Base-by-base conservation (phyloP, 768 basidiomycete species). In the Termitomyces heimii region DNA sequence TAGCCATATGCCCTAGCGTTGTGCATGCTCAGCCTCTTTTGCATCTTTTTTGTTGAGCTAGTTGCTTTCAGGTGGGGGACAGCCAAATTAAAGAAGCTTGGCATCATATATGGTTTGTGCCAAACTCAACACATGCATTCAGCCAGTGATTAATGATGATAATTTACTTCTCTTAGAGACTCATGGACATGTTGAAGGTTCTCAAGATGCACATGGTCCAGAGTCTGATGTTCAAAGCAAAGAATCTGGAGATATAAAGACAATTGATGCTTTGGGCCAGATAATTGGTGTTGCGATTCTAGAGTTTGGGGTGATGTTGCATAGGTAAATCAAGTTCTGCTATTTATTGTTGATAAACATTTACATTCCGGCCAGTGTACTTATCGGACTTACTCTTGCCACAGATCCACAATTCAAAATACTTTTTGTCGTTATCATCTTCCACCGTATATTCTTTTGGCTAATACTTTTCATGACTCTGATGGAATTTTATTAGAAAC, bases 381-480 rank as follows among this genome's bases (percentile, higher is more conserved):
- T 96, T 49, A 89, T 97, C 59, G 95, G 95, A 0, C 74, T 98
- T 32, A 95, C 96, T 0, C 81, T 98, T 40, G 94, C 94, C n/a
- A 92, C 94, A n/a, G 84, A 87, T 63, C 72, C 78, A 4, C 68
- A 81, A 35, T 97, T 98, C 74, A 91, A 82, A 61, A 71, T 88
- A 18, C 82, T 99, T n/a, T 94, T 97, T 68, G 74, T 92, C 57
- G 96, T 98, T 52, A 69, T 97, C 26, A 73, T 94, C 64, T 94
- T 95, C 73, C 96, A 98, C 66, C 95, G 93, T 94, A 68, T 67
- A 89, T 82, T 12, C 28, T 52, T 57, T 32, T 18, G 20, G 24
- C 13, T 24, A 22, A 28, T 46, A n/a, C 12, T 53, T 26, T 2
- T 57, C 39, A 20, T 43, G 10, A 44, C 59, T 55, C 22, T 60